Evolutionary conservation across 805 yeast genomes (phyloP), one percentile per base, ranked within the genome.

Genomic region (Ogataea parapolymorpha): DNA sequence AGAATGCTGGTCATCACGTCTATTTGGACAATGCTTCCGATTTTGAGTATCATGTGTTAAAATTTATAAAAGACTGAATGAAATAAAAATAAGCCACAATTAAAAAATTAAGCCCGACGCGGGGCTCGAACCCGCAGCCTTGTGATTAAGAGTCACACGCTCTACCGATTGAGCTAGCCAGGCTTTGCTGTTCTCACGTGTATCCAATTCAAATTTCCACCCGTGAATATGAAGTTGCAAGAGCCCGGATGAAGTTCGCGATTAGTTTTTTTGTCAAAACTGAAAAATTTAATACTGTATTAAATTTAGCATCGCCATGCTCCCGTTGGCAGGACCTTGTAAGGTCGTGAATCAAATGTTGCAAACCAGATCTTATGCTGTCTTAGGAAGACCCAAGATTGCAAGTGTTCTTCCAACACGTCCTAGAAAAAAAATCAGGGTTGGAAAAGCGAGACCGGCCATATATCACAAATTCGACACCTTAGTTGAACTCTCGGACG

Each of bases 381-480:
- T 34, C 3, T 11, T 37, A 3, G 66, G 66, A 3, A 60, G 63
- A 35, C 54, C 57, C 14, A 52, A 47, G 41, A 49, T 56, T 20
- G 51, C 48, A 14, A 46, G 55, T 3, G 59, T 63, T 9, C 53
- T 65, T 14, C 65, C 70, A 23, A 40, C 42, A 42, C 75, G 91
- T 66, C 88, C 87, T 37, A 61, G 75, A 64, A 81, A 77, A 60
- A 82, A 79, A 61, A 83, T 85, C 53, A 64, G 69, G 45, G 65
- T 82, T 41, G 97, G 97, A 41, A 85, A 85, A 61, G 89, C 96
- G 13, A 79, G 97, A 65, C 97, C 98, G 2, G 89, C 96, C 25
- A 84, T 93, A 29, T 90, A 87, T 65, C 77, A 91, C 67, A 87
- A 87, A 62, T 93, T 93, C 61, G 89, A 91, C 49, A 84, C 90